Base-by-base conservation (phyloP, 345 rosid species). In the Eucalyptus viminalis region DNA sequence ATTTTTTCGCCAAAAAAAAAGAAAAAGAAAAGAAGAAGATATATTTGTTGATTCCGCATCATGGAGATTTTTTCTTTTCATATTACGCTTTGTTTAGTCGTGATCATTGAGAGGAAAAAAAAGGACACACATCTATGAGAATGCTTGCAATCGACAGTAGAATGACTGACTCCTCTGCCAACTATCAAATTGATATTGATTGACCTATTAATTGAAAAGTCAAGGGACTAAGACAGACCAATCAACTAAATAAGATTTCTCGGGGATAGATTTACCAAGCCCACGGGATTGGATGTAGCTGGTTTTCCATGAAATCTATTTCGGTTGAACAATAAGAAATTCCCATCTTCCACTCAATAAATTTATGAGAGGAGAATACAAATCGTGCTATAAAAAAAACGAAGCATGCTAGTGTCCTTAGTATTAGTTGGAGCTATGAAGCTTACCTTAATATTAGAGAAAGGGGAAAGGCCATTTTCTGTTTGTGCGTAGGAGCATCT, bases 171-270 rank as follows among this genome's bases (percentile, higher is more conserved):
- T 53, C 22, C 4, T 53, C 0, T 53, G 24, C 24, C 56, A 53
- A 53, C 56, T 22, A 53, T 53, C 58, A 19, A 53, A 19, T 53
- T 2, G 6, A 53, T 1, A 53, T 53, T 53, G 1, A 1, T 53
- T 19, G 1, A 53, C 2, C 24, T 53, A 1, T 53, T 53, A 1
- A 53, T 0, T 0, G 11, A 0, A 19, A 19, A 19, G 10, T 53
- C 0, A 0, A 53, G 58, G 24, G 58, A 8, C 9, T 1, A 1
- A 19, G 4, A 53, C 21, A 8, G 2, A 53, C 5, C 24, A 53
- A 0, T 53, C 10, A 22, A 53, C 9, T 2, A 53, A 53, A 53
- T 53, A 53, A 53, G 24, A 53, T 5, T 19, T 53, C 1, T 53
- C 1, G 0, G 0, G 1, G 58, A 53, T 53, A 53, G 24, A 53